Base-by-base conservation (phyloP, 2,329 filamentous ascomycete species). In the Trichoderma cornu-damae region DNA sequence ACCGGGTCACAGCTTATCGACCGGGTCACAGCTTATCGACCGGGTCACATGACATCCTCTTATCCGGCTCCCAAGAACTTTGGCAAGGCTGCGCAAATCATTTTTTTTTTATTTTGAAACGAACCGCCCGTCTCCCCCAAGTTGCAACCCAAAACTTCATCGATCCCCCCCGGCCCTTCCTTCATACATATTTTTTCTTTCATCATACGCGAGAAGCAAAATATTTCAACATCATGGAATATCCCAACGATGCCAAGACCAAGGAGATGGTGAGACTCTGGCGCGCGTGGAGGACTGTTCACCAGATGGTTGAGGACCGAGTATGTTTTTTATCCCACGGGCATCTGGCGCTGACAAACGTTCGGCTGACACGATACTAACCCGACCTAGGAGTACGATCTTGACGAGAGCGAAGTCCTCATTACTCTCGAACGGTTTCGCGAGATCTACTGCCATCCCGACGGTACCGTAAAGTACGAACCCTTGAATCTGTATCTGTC, bases 291-390 rank as follows among this genome's bases (percentile, higher is more conserved):
- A 85, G 86, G 74, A 99, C 94, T 7, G 86, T 91, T 48, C 90
- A 96, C 73, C 90, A 99, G 80, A 96, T 99, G 93, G 87, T 94
- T 66, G 80, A 83, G 61, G 94, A 97, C 73, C 79, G 93, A 72
- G 92, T 96, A 83, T 67, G 88, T 40, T 26, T 35, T 37, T 4
- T 22, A n/a, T n/a, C n/a, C 24, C 7, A 30, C 26, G 20, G 8
- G 22, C 16, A n/a, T 32, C 16, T 32, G 16, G 7, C 47, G 26
- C 35, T 52, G 37, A 32, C 9, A 9, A 24, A 6, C 44, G 18
- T 16, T 50, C 18, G 9, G 22, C 26, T 42, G 22, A 50, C 20
- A 20, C n/a, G 14, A 32, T 24, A 11, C 16, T 11, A 6, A 26
- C 28, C 37, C 14, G n/a, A 8, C 2, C 5, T 49, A 96, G 92